Base-by-base conservation (phyloP, 2,329 filamentous ascomycete genomes). In the Cordyceps militaris region DNA sequence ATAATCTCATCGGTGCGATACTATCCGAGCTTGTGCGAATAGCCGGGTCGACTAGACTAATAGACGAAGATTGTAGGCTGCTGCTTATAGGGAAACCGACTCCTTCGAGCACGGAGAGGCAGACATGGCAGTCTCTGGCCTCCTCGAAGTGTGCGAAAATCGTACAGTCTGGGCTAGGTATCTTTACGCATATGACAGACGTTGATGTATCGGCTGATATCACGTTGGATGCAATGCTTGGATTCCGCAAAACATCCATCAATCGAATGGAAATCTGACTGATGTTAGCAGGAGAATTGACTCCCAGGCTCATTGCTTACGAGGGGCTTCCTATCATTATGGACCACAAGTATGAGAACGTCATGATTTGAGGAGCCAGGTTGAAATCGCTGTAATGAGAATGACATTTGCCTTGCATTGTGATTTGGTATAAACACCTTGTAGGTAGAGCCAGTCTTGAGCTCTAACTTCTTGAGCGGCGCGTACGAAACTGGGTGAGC, bases 41-140 rank as follows among this genome's bases (percentile, higher is more conserved):
- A 10, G 13, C 13, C 7, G 40, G 21, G 6, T 24, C 32, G 38
- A 19, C 4, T 3, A 10, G 24, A 8, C 32, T 32, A 11, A 44
- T 7, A 26, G 38, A 16, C 10, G 23, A 16, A 23, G 19, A 11
- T 7, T 16, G 30, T 1, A 34, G 59, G 56, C 36, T 60, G 58
- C 23, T 61, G 55, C 4, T 66, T 61, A 30, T 61, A 60, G 38
- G 28, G 34, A 74, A 70, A 9, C 68, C 67, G 13, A 65, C 62
- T 52, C 66, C 70, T 34, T 67, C 63, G 1, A 74, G 63, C 52
- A 71, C 64, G 47, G 64, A 71, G 4, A 68, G 62, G 1, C 67
- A 60, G 16, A 73, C 55, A 24, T 60, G 64, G 36, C 73, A 72
- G 49, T 74, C 70, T 54, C 70, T 64, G 4, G 52, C 60, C 9